Base-by-base conservation (phyloP, 768 basidiomycete species). In the Russula olivacea region DNA sequence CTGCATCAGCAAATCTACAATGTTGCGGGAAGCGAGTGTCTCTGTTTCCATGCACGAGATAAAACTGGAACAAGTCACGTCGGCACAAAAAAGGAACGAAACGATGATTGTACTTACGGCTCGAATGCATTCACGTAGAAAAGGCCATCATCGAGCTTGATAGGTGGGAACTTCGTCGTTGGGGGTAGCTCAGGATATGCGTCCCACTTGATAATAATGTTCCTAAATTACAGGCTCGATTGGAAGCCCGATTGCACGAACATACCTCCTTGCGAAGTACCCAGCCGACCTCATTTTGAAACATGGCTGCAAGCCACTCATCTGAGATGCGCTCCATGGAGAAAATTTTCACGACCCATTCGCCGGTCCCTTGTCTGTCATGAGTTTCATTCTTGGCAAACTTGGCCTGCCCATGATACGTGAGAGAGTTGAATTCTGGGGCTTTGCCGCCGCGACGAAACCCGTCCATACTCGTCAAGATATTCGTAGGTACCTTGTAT, bases 111-210 rank as follows among this genome's bases (percentile, higher is more conserved):
- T 23, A 82, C 87, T 70, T 75, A 89, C 84, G 92, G 87, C 76
- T 98, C 96, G 66, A 97, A 89, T 1, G 90, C 84, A 67, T 94
- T 96, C 51, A 93, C 87, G 69, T 98, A 98, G 76, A 91, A 96
- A 49, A 97, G 78, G 4, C 90, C 45, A 47, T 47, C 45, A 47
- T 47, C 45, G 21, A 93, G 82, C 73, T 85, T 86, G 61, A 96
- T 79, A 2, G 91, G 87, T 36, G 94, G 86, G 74, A 91, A 93
- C 14, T 71, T 70, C 5, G 74, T 72, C 7, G 82, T 87, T 6
- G 92, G 87, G 3, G 82, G 81, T 17, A 93, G 80, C 53, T 83
- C 78, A 17, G 90, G 89, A 72, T 91, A 90, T 36, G 90, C 83
- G 68, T 92, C 82, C 89, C 89, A 92, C 87, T 91, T 40, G 17